phyloP scores from a whole-genome alignment of 2,329 filamentous ascomycete genomes.

The Penicillium sp. region DNA sequence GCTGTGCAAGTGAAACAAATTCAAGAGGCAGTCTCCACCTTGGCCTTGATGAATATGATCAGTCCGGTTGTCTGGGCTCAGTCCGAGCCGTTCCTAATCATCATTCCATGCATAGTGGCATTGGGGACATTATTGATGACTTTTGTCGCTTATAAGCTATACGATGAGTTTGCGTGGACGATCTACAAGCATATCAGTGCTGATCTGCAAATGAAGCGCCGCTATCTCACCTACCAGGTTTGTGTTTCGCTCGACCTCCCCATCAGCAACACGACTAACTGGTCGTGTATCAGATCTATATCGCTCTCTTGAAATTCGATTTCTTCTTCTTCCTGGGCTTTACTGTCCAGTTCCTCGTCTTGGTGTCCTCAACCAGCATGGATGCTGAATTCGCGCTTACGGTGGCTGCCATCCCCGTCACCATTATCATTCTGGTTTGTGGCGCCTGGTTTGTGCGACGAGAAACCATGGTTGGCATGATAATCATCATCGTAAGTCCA shows the following conservation, averaged over 20 bases:
- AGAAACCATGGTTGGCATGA: slow-evolving; percentile 72
- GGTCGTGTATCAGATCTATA: slow-evolving; percentile 68
- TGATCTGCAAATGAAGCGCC: slow-evolving; percentile 90
- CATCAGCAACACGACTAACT: slow-evolving; percentile 15
- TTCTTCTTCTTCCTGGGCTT: slow-evolving; percentile 99
- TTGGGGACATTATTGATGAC: slow-evolving; percentile 63
- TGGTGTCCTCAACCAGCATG: slow-evolving; percentile 62
- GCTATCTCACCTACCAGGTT: slow-evolving; percentile 94
- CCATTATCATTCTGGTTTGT: slow-evolving; percentile 74
- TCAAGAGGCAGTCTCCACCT: slow-evolving; percentile 55
- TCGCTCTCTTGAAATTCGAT: slow-evolving; percentile 94
- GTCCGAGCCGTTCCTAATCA: slow-evolving; percentile 67
- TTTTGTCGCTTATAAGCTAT: slow-evolving; percentile 84
- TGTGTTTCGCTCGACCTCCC: slow-evolving; percentile 13
- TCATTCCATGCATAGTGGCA: slow-evolving; percentile 75
- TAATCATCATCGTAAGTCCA: slow-evolving; percentile 56
- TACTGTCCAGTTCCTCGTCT: slow-evolving; percentile 93
- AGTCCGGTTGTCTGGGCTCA: slow-evolving; percentile 54
- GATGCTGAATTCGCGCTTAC: slow-evolving; percentile 77
- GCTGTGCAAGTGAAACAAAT: slow-evolving; percentile 91
- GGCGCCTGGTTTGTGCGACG: slow-evolving; percentile 77
- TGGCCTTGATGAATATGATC: slow-evolving; percentile 45
- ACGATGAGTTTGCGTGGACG: slow-evolving; percentile 97
- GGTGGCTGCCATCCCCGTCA: slow-evolving; percentile 79
- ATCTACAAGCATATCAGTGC: slow-evolving; percentile 99